Base-by-base conservation (phyloP, 2,329 filamentous ascomycete genomes). In the Phaeosphaeria sp. region DNA sequence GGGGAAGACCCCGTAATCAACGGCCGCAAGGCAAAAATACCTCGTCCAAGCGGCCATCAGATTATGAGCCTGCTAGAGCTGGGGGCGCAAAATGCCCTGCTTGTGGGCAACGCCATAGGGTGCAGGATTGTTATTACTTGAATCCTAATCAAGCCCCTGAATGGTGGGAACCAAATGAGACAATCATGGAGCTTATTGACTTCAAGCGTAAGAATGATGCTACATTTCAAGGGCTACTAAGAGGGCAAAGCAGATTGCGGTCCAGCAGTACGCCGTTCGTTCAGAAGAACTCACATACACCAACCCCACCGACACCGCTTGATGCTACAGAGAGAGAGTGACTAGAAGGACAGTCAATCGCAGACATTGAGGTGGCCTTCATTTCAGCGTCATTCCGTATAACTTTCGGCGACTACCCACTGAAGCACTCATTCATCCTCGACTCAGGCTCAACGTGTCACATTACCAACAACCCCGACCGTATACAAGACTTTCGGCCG, bases 401-500 rank as follows among this genome's bases (percentile, higher is more conserved):
- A 42, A 18, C n/a, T 15, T 44, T 22, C 20, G n/a, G 22, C 6
- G 11, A 18, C 21, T 55, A 55, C 27, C 25, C 27, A 30, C 39
- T 55, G 33, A 21, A 49, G 33, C n/a, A 18, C 30, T 55, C 8
- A 45, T 49, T 49, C 43, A 55, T 49, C 30, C 39, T 49, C 11
- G 18, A 53, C 33, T 55, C 33, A 42, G 33, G 20, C n/a, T 39
- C 22, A n/a, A 55, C 43, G 30, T 55, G 27, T 15, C 49, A 55
- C 25, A 43, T 49, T 49, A 49, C 20, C 30, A 55, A 49, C 36
- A 55, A 55, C 7, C 15, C 15, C 39, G 15, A 46, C 20, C 39
- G 17, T 3, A 46, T 30, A 36, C 17, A 20, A 36, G 6, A 47
- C 17, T 39, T 27, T 20, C 39, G 48, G 13, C 27, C 39, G 39